phyloP scores from a whole-genome alignment of 371 early-diverging fungal species.

The Funneliformis caledonium region DNA sequence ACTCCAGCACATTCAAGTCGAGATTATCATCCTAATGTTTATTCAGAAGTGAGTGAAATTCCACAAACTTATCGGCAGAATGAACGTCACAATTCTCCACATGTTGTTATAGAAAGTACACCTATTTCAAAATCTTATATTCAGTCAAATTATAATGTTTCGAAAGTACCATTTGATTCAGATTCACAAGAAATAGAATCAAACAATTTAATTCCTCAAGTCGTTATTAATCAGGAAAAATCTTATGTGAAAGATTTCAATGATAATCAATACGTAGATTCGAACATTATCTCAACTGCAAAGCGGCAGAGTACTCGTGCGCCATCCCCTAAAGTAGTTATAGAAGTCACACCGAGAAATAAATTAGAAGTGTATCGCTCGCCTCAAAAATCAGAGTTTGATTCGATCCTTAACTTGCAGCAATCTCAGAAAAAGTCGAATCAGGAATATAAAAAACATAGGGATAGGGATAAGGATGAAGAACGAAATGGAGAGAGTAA shows the following conservation, averaged over 20 bases:
- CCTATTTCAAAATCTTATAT: not conserved
- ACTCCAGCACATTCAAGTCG: not conserved
- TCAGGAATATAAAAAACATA: conserved; percentile 25
- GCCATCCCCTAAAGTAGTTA: conserved; percentile 20
- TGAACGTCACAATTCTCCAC: not conserved
- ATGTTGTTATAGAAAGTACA: conserved; percentile 10
- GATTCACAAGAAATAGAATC: not conserved
- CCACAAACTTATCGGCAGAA: not conserved
- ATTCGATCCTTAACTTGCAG: not conserved
- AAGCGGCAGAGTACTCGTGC: not conserved
- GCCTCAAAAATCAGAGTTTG: not conserved
- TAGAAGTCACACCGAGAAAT: conserved; percentile 16
- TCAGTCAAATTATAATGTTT: not conserved
- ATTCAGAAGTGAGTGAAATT: not conserved
- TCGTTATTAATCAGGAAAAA: not conserved
- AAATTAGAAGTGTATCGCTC: conserved; percentile 28
- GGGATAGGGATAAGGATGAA: conserved; percentile 32
- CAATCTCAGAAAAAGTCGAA: not conserved
- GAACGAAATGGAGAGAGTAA: conserved; percentile 39
- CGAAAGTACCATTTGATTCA: not conserved
- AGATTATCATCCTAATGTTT: not conserved
- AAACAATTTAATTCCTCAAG: conserved; percentile 5
- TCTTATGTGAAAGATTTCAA: not conserved
- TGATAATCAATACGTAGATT: conserved; percentile 1
- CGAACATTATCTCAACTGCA: not conserved